A percentile compares a stretch with the other conserved stretches of the same genome.
Conservation (phyloP, 2,329 filamentous ascomycete genomes). For the Fusarium clavum region DNA sequence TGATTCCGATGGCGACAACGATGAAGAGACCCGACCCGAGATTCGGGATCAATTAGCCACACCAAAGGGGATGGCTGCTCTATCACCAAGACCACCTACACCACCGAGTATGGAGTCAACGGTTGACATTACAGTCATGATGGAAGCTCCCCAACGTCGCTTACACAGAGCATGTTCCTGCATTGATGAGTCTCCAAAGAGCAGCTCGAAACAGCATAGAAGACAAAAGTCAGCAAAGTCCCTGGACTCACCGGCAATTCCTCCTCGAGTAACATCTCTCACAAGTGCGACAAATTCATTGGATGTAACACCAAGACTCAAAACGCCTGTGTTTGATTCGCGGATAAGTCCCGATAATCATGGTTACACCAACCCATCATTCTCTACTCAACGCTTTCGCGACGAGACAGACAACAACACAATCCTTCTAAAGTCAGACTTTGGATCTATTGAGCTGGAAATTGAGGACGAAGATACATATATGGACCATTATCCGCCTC, state of each 20-base stretch:
- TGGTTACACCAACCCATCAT: slow-evolving; percentile 21
- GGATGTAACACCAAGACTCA: slow-evolving; percentile 18
- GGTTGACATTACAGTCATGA: slow-evolving; percentile 35
- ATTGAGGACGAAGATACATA: slow-evolving; percentile 39
- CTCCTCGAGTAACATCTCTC: slow-evolving; percentile 39
- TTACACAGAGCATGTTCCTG: slow-evolving; percentile 13
- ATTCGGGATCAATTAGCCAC: slow-evolving; percentile 17
- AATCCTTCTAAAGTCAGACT: slow-evolving; percentile 37
- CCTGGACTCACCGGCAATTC: slow-evolving; percentile 37
- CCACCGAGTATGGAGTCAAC: slow-evolving; percentile 39
- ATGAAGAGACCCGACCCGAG: slow-evolving; percentile 32
- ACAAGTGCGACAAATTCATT: slow-evolving; percentile 19
- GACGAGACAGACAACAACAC: slow-evolving; percentile 36
- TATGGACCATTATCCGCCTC: slow-evolving; percentile 12
- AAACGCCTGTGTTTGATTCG: slow-evolving; percentile 25
- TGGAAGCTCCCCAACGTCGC: slow-evolving; percentile 18
- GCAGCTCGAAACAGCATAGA: slow-evolving; percentile 2
- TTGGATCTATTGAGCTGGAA: slow-evolving; percentile 36
- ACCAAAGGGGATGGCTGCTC: slow-evolving; percentile 25
- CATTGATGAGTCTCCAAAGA: slow-evolving; percentile 13
- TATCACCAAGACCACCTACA: slow-evolving; percentile 50
- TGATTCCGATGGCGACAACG: slow-evolving; percentile 50
- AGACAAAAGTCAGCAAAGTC: slow-evolving; percentile 33
- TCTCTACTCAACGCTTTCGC: slow-evolving; percentile 25
- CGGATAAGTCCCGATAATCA: slow-evolving; percentile 13